phyloP scores from a whole-genome alignment of 495 filamentous ascomycete genomes.

The Talaromyces proteolyticus region DNA sequence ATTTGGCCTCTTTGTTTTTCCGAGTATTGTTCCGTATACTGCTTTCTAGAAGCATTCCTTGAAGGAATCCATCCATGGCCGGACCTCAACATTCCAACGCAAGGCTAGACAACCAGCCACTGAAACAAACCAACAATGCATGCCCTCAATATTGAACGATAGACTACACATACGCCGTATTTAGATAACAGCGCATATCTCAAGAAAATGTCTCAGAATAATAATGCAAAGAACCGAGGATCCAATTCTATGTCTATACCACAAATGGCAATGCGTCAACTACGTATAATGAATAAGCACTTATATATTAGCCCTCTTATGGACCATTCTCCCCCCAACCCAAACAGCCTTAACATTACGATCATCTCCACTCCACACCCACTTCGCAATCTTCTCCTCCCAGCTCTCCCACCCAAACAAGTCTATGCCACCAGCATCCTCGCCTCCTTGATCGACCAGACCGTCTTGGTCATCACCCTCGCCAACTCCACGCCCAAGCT shows the following conservation, averaged over 20 bases:
- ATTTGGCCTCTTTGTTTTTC: too few species aligned
- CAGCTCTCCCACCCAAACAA: constrained; percentile 81
- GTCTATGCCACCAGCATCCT: constrained; percentile 47
- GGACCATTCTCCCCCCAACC: constrained; percentile 74
- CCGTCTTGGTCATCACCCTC: constrained; percentile 10
- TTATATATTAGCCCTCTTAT: constrained; percentile 24
- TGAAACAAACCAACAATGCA: too few species aligned
- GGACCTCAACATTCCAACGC: neutral
- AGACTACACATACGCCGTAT: neutral
- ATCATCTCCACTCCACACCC: constrained; percentile 85
- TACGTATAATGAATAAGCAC: neutral
- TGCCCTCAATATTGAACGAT: too few species aligned
- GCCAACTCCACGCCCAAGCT: constrained; percentile 39
- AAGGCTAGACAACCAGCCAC: neutral
- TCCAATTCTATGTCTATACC: neutral
- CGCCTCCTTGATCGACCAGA: neutral
- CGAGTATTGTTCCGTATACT: neutral
- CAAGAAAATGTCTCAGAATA: too few species aligned
- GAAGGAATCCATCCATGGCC: too few species aligned
- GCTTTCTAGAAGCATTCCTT: neutral
- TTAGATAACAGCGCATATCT: too few species aligned
- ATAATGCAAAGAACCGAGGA: too few species aligned
- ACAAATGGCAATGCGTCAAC: neutral
- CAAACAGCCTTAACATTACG: constrained; percentile 74
- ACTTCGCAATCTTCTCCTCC: constrained; percentile 76